Conservation (phyloP, 768 basidiomycete species). For the Gautieria morchelliformis region DNA sequence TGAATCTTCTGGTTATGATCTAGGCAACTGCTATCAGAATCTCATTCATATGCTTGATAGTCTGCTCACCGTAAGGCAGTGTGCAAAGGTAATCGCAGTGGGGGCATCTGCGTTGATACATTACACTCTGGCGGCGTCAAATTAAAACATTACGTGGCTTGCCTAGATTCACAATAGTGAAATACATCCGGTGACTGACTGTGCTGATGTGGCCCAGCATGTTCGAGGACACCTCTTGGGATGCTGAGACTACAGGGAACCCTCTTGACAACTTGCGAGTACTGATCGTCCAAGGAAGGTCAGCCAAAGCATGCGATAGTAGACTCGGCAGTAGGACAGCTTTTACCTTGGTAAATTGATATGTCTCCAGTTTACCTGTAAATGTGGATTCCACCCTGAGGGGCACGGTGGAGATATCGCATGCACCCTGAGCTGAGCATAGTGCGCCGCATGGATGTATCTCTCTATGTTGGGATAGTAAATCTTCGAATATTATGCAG, state of each 20-base stretch:
- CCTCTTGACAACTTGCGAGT: slow-evolving; percentile 45
- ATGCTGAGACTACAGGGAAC: slow-evolving; percentile 40
- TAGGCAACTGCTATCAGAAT: slow-evolving; percentile 14
- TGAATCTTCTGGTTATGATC: slow-evolving; percentile 53
- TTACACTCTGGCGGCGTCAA: background rate
- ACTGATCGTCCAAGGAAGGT: slow-evolving; percentile 23
- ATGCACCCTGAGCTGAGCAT: slow-evolving; percentile 41
- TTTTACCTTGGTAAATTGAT: slow-evolving; percentile 53
- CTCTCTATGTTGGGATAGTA: slow-evolving; percentile 27
- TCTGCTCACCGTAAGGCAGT: slow-evolving; percentile 36
- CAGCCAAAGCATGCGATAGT: background rate
- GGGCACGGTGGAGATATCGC: slow-evolving; percentile 49
- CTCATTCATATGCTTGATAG: background rate
- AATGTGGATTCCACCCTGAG: slow-evolving; percentile 55
- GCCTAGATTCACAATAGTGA: slow-evolving; percentile 48
- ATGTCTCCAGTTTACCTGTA: slow-evolving; percentile 48
- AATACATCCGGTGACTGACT: slow-evolving; percentile 33
- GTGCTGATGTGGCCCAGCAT: slow-evolving; percentile 41
- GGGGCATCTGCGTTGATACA: slow-evolving; percentile 30
- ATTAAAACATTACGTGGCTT: slow-evolving; percentile 5
- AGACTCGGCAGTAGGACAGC: background rate
- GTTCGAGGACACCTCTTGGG: slow-evolving; percentile 30
- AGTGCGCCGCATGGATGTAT: slow-evolving; percentile 35
- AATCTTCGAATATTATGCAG: background rate
- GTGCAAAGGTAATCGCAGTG: slow-evolving; percentile 53